These are phyloP conservation scores for Alternaria postmessia DNA, from an alignment of 2,329 filamentous ascomycete species.

Conservation along the genomic window DNA sequence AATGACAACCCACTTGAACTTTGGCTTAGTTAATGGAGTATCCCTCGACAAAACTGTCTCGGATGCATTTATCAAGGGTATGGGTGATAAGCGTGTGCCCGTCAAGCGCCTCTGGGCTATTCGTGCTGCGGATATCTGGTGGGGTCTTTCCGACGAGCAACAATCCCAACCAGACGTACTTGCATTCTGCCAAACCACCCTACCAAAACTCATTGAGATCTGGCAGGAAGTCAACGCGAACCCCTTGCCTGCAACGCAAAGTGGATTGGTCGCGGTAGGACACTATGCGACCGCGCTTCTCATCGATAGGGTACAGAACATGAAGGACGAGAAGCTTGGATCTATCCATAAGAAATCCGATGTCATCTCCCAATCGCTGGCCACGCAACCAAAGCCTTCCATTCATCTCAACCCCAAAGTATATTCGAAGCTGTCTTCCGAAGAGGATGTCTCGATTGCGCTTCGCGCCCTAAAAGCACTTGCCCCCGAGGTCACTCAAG, in stretches of 20 bases:
- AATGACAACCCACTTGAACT: constrained; percentile 70
- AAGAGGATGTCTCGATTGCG: constrained; percentile 82
- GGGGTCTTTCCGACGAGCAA: constrained; percentile 60
- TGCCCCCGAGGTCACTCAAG: constrained; percentile 62
- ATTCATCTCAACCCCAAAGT: constrained; percentile 85
- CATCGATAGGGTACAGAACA: constrained; percentile 61
- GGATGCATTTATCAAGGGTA: constrained; percentile 80
- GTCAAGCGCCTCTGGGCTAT: constrained; percentile 83
- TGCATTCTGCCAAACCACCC: constrained; percentile 59
- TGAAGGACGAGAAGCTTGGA: constrained; percentile 64
- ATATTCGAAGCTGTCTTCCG: constrained; percentile 77
- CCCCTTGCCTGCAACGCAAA: constrained; percentile 80
- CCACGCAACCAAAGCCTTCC: constrained; percentile 80
- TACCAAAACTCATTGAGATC: constrained; percentile 69
- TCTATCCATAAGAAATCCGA: constrained; percentile 68
- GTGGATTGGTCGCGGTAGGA: constrained; percentile 79
- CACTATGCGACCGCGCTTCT: constrained; percentile 75
- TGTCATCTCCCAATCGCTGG: constrained; percentile 71
- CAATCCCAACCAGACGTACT: constrained; percentile 58
- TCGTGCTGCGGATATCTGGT: constrained; percentile 74
- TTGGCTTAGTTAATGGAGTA: constrained; percentile 67
- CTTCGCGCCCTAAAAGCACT: constrained; percentile 72
- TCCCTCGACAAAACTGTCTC: constrained; percentile 71
- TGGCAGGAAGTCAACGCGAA: constrained; percentile 83
- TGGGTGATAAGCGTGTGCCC: constrained; percentile 82